Conservation (phyloP, 2,329 filamentous ascomycete genomes). For the Monilinia fructicola region DNA sequence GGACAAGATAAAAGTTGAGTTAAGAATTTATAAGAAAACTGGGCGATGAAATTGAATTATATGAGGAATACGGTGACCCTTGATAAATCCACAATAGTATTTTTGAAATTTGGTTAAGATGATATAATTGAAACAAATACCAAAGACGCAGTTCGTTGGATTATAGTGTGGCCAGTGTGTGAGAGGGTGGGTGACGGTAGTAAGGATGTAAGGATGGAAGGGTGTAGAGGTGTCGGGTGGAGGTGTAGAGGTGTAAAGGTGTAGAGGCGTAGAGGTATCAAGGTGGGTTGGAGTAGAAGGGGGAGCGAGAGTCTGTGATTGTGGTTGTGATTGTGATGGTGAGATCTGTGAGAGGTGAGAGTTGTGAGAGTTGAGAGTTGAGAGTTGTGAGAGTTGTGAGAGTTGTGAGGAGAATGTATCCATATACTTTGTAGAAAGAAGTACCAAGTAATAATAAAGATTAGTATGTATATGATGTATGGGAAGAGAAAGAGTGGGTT, state of each 20-base stretch:
- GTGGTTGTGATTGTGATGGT: too few species aligned
- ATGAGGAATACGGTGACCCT: slow-evolving; percentile 34
- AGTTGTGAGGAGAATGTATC: too few species aligned
- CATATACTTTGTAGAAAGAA: too few species aligned
- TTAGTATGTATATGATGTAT: too few species aligned
- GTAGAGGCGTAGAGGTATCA: background rate
- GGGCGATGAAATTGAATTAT: slow-evolving; percentile 33
- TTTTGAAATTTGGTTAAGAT: background rate
- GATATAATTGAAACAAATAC: background rate
- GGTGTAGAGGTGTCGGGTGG: background rate
- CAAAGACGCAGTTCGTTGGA: slow-evolving; percentile 15
- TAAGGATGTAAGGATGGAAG: background rate
- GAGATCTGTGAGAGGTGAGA: too few species aligned
- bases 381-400: too few species aligned
- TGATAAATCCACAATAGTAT: background rate
- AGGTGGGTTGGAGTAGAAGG: too few species aligned
- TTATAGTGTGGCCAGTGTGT: background rate
- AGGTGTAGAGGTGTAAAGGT: background rate
- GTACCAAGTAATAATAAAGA: too few species aligned
- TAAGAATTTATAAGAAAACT: slow-evolving; percentile 23
- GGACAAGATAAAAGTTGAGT: slow-evolving; percentile 27
- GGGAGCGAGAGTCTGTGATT: too few species aligned
- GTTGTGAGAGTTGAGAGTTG: too few species aligned
- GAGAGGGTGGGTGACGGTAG: background rate
- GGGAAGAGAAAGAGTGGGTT: too few species aligned